Conservation (phyloP, 2,329 filamentous ascomycete species). For the Dothiorella sarmentorum region DNA sequence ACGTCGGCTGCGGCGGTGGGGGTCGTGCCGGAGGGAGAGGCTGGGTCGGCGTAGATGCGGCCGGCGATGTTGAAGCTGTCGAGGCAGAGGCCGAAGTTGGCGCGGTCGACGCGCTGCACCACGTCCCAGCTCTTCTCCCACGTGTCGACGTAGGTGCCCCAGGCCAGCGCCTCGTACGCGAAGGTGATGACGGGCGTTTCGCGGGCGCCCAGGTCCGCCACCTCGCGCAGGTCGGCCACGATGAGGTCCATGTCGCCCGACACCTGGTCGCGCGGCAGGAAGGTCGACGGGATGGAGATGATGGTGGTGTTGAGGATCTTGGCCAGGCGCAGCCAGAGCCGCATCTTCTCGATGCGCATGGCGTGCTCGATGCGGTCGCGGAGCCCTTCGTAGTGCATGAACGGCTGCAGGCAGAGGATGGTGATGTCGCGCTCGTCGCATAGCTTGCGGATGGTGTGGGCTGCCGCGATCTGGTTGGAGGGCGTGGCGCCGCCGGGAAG, state of each 20-base stretch:
- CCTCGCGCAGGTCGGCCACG: slow-evolving; percentile 58
- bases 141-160: slow-evolving; percentile 65
- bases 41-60: slow-evolving; percentile 67
- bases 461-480: slow-evolving; percentile 55
- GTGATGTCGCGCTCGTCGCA: slow-evolving; percentile 55
- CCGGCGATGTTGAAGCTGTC: slow-evolving; percentile 78
- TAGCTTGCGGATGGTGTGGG: slow-evolving; percentile 54
- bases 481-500: slow-evolving; percentile 42
- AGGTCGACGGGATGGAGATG: slow-evolving; percentile 71
- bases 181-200: slow-evolving; percentile 60
- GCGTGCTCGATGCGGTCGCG: slow-evolving; percentile 58
- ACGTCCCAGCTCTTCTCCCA: slow-evolving; percentile 73
- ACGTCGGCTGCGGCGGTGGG: slow-evolving; percentile 56
- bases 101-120: slow-evolving; percentile 60
- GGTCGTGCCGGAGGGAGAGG: slow-evolving; percentile 50
- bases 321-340: slow-evolving; percentile 67
- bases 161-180: slow-evolving; percentile 71
- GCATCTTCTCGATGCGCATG: slow-evolving; percentile 59
- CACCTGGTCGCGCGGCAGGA: slow-evolving; percentile 54
- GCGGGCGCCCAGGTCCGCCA: slow-evolving; percentile 64
- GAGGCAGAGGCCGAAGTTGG: slow-evolving; percentile 73
- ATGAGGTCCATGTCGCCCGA: slow-evolving; percentile 55
- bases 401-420: slow-evolving; percentile 71
- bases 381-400: slow-evolving; percentile 74
- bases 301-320: slow-evolving; percentile 64